A percentile compares a stretch with the other conserved stretches of the same genome.
These are phyloP conservation scores for Forsythia suspensa DNA, from an alignment of 257 asterid genomes.

Conservation along the genomic window DNA sequence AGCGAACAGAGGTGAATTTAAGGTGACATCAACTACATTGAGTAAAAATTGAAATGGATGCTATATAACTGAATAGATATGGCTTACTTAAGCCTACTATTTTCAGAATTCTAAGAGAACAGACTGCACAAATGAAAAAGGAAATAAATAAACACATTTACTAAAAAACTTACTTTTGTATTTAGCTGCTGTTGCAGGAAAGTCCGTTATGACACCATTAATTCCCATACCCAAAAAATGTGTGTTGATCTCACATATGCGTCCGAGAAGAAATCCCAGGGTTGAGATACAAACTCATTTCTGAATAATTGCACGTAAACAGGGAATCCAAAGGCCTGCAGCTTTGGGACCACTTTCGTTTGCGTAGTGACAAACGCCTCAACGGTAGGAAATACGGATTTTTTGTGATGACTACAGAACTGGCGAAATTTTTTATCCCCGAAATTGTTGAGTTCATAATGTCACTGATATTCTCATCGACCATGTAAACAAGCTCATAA, in stretches of 20 bases:
- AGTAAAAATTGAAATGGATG: background rate
- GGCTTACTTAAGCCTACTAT: background rate
- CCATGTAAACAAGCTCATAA: constrained; percentile 67
- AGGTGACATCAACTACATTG: background rate
- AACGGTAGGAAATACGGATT: constrained; percentile 50
- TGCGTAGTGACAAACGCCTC: constrained; percentile 24
- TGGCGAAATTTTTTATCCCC: constrained; percentile 64
- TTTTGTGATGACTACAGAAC: constrained; percentile 60
- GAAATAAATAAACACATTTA: background rate
- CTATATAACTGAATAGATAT: background rate
- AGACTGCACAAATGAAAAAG: background rate
- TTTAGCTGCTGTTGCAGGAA: constrained; percentile 73
- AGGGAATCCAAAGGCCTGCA: constrained; percentile 46
- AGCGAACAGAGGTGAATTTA: background rate
- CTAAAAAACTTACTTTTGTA: constrained; percentile 61
- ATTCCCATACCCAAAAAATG: constrained; percentile 22
- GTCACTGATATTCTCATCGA: constrained; percentile 53
- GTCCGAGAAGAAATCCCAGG: constrained; percentile 90
- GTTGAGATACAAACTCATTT: constrained; percentile 79
- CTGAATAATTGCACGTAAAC: constrained; percentile 61
- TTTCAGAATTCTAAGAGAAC: background rate
- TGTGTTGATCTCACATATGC: constrained; percentile 60
- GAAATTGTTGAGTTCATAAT: constrained; percentile 57
- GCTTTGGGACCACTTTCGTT: constrained; percentile 57
- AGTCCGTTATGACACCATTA: constrained; percentile 62